Evolutionary conservation across 1,284 basidiomycete species (phyloP).

Genomic region (Cryptococcus amylolentus): DNA sequence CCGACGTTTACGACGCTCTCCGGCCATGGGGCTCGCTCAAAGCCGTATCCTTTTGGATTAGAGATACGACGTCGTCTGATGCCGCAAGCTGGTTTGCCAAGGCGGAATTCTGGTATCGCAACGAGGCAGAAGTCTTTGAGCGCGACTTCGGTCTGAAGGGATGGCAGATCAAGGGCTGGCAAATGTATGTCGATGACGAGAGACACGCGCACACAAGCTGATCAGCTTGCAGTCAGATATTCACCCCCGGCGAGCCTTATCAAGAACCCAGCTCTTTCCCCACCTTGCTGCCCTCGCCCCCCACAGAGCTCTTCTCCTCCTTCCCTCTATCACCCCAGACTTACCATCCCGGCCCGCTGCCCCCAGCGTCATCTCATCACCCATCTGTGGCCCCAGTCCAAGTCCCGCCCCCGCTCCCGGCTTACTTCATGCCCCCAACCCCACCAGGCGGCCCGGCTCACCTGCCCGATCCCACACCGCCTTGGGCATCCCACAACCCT

Average conservation of each 20-base stretch:
- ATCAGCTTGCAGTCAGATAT: slow-evolving; percentile 1
- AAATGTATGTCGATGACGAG: slow-evolving; percentile 30
- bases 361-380: not conserved
- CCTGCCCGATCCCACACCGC: slow-evolving; percentile 14
- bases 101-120: slow-evolving; percentile 85
- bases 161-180: slow-evolving; percentile 31
- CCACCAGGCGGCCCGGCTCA: slow-evolving; percentile 7
- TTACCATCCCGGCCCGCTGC: too few relatives aligned
- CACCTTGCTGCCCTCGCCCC: too few relatives aligned
- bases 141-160: slow-evolving; percentile 48
- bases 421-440: not conserved
- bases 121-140: slow-evolving; percentile 73
- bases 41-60: slow-evolving; percentile 25
- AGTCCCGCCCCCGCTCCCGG: not conserved
- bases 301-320: too few relatives aligned
- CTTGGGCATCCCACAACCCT: slow-evolving; percentile 32
- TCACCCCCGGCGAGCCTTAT: too few relatives aligned
- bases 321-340: too few relatives aligned
- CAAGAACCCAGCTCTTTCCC: too few relatives aligned
- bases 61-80: not conserved
- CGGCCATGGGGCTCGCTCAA: slow-evolving; percentile 55
- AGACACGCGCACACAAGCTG: slow-evolving; percentile 6
- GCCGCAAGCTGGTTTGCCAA: slow-evolving; percentile 58
- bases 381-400: not conserved
- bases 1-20: slow-evolving; percentile 66